Conservation (phyloP, 345 rosid species). For the Eucalyptus guilfoylei region DNA sequence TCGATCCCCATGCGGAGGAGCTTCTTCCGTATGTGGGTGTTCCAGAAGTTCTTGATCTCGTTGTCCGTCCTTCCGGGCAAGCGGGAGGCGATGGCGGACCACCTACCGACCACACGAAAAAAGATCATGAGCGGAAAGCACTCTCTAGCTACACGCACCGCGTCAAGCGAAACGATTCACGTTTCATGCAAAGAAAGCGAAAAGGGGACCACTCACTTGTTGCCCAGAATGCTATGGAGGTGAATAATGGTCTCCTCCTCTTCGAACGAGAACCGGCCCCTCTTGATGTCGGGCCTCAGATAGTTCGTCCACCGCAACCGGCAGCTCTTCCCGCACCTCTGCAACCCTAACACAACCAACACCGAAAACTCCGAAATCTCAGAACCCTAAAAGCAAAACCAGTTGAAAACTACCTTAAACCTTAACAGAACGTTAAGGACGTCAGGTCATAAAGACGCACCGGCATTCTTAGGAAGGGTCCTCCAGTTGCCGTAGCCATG, state of each 20-base stretch:
- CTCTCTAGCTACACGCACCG: background rate
- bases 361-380: background rate
- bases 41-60: constrained; percentile 86
- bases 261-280: constrained; percentile 62
- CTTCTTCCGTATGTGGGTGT: constrained; percentile 70
- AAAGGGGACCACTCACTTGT: constrained; percentile 38
- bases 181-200: background rate
- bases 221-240: constrained; percentile 56
- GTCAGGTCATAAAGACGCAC: constrained; percentile 3
- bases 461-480: constrained; percentile 89
- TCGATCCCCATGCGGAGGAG: constrained; percentile 82
- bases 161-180: background rate
- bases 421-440: background rate
- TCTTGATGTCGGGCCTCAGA: constrained; percentile 68
- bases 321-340: constrained; percentile 79
- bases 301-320: constrained; percentile 76
- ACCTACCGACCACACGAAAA: constrained; percentile 12
- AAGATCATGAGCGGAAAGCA: background rate
- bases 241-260: constrained; percentile 72
- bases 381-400: background rate
- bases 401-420: background rate
- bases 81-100: constrained; percentile 82
- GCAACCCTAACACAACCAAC: constrained; percentile 21
- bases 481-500: constrained; percentile 94
- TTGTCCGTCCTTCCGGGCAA: constrained; percentile 88